Conservation (phyloP, 495 filamentous ascomycete genomes). For the Chaetomidium leptoderma region DNA sequence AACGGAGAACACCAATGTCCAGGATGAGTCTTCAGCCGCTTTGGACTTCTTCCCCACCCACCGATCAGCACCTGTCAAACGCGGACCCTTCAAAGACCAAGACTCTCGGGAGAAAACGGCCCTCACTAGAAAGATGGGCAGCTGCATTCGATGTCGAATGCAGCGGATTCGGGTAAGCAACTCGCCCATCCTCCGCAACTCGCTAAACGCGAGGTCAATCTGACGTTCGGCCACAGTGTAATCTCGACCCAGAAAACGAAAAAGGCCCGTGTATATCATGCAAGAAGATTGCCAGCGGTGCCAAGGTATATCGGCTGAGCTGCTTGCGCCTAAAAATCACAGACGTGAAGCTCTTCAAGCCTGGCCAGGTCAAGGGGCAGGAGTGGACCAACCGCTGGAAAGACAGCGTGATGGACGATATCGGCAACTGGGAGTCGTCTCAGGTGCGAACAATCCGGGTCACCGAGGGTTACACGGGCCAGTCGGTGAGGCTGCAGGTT, state of each 20-base stretch:
- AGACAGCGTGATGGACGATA: conserved; percentile 46
- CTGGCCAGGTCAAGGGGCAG: conserved; percentile 46
- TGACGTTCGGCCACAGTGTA: conserved; percentile 37
- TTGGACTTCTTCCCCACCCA: conserved; percentile 20
- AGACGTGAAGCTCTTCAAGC: conserved; percentile 48
- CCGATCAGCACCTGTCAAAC: conserved; percentile 34
- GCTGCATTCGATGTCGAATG: conserved; percentile 51
- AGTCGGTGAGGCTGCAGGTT: conserved; percentile 40
- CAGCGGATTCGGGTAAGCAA: conserved; percentile 50
- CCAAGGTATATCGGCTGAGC: conserved; percentile 43
- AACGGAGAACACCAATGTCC: background rate
- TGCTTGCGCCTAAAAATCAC: conserved; percentile 51
- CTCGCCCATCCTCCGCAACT: background rate
- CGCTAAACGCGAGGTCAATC: background rate
- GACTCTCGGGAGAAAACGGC: conserved; percentile 45
- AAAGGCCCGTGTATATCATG: conserved; percentile 46
- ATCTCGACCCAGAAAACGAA: conserved; percentile 40
- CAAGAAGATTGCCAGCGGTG: conserved; percentile 37
- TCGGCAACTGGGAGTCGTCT: conserved; percentile 44
- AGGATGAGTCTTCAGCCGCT: background rate
- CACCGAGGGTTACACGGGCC: conserved; percentile 45
- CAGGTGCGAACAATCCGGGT: conserved; percentile 42
- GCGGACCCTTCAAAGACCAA: conserved; percentile 47
- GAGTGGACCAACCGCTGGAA: conserved; percentile 53
- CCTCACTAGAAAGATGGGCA: conserved; percentile 47